Percentiles rank a stretch among this genome's conserved stretches.
These are phyloP conservation scores for Globomyces pollinis-pini DNA, from an alignment of 192 early-diverging fungal genomes.

Conservation along the genomic window DNA sequence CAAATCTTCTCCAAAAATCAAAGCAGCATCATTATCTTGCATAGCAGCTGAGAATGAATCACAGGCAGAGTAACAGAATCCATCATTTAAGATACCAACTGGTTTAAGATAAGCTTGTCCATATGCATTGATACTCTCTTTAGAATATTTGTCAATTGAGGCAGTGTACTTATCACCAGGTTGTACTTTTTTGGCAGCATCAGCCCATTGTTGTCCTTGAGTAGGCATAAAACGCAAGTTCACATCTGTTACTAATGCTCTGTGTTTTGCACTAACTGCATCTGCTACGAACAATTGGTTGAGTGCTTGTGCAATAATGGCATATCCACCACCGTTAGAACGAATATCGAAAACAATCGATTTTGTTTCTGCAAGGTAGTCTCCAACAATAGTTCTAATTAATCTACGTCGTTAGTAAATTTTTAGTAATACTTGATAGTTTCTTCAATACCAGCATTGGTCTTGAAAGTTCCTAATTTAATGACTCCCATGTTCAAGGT, in stretches of 20 bases:
- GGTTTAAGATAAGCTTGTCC: conserved; percentile 21
- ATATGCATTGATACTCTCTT: conserved; percentile 2
- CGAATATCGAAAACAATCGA: conserved; percentile 16
- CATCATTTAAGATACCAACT: conserved; percentile 13
- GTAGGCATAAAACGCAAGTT: conserved; percentile 6
- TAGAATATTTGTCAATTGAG: neutral
- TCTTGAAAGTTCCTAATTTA: neutral
- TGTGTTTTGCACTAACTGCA: neutral
- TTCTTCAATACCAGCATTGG: neutral
- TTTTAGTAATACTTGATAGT: too few relatives aligned
- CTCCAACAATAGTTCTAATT: conserved; percentile 10
- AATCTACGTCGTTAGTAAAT: neutral
- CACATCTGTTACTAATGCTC: conserved; percentile 2
- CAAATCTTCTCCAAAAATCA: conserved; percentile 22
- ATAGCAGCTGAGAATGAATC: conserved; percentile 16
- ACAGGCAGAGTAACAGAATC: conserved; percentile 8
- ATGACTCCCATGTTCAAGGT: conserved; percentile 19
- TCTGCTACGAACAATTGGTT: conserved; percentile 11
- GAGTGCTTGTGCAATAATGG: conserved; percentile 11
- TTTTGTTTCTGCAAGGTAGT: conserved; percentile 18
- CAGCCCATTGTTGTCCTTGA: neutral
- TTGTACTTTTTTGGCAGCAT: neutral
- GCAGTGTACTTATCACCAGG: conserved; percentile 16
- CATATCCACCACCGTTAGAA: conserved; percentile 18
- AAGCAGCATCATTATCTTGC: conserved; percentile 16